Conservation (phyloP, 164 flowering plant species). For the Vitis rotundifolia region DNA sequence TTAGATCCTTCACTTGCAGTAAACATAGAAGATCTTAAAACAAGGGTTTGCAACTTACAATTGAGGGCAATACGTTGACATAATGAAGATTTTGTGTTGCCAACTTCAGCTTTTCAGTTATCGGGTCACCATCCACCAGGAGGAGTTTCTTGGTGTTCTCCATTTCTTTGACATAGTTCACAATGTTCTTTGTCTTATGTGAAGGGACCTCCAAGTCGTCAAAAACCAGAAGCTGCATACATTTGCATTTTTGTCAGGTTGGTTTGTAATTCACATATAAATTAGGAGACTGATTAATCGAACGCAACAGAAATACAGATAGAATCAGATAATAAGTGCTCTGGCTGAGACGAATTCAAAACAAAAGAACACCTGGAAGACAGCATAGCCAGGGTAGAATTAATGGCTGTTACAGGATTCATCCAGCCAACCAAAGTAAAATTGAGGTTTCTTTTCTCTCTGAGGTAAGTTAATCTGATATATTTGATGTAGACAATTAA, state of each 20-base stretch:
- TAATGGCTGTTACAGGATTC: too few species aligned
- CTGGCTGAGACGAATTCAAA: too few species aligned
- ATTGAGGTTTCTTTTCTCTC: too few species aligned
- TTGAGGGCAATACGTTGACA: constrained; percentile 83
- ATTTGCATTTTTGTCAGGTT: neutral
- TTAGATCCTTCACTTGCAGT: too few species aligned
- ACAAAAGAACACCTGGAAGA: too few species aligned
- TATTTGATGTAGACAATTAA: too few species aligned
- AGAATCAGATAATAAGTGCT: neutral
- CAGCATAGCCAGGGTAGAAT: too few species aligned
- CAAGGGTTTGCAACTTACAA: constrained; percentile 57
- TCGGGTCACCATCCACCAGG: constrained; percentile 82
- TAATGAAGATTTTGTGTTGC: constrained; percentile 88
- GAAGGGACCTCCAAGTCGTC: constrained; percentile 79
- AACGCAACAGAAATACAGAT: neutral
- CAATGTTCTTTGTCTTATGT: constrained; percentile 95
- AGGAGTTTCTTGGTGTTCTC: constrained; percentile 72
- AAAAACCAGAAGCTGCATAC: constrained; percentile 74
- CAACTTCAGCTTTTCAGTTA: constrained; percentile 73
- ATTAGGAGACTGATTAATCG: too few species aligned
- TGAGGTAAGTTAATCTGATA: too few species aligned
- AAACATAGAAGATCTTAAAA: neutral
- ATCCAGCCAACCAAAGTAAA: too few species aligned
- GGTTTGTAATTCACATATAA: neutral
- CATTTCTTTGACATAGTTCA: constrained; percentile 65